A percentile compares a stretch with the other conserved stretches of the same genome.
These are phyloP conservation scores for Geranium brycei DNA, from an alignment of 345 rosid species.

Conservation along the genomic window DNA sequence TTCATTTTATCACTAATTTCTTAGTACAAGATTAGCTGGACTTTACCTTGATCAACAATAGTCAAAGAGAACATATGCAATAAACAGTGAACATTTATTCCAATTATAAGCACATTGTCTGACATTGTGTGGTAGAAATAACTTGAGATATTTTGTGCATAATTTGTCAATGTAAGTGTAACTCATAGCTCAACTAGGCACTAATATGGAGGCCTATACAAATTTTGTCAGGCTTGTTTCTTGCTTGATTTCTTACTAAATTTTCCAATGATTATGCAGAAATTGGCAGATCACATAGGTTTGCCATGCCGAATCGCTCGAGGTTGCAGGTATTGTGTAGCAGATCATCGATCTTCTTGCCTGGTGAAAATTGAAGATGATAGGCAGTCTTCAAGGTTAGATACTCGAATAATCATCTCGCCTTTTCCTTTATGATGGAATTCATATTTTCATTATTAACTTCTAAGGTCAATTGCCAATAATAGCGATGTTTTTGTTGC, in stretches of 20 bases:
- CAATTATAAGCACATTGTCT: background rate
- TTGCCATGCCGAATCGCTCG: slow-evolving; percentile 95
- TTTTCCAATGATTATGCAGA: slow-evolving; percentile 36
- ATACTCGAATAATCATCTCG: background rate
- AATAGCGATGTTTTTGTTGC: too few species aligned
- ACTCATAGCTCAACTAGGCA: too few species aligned
- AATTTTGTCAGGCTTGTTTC: background rate
- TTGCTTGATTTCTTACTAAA: slow-evolving; percentile 3
- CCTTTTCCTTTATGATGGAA: too few species aligned
- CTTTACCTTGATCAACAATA: background rate
- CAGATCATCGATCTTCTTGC: slow-evolving; percentile 82
- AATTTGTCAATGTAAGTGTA: too few species aligned
- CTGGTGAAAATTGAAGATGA: slow-evolving; percentile 83
- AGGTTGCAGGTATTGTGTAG: slow-evolving; percentile 80
- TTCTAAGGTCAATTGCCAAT: too few species aligned
- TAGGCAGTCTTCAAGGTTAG: slow-evolving; percentile 48
- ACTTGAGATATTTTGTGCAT: too few species aligned
- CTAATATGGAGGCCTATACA: too few species aligned
- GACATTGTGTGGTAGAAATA: too few species aligned
- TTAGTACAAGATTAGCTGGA: background rate
- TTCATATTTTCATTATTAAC: too few species aligned
- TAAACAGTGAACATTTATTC: too few species aligned
- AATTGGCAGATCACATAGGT: slow-evolving; percentile 86
- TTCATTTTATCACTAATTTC: too few species aligned
- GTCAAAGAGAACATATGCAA: too few species aligned